Base-by-base conservation (phyloP, 345 rosid genomes). In the Dovyalis caffra region DNA sequence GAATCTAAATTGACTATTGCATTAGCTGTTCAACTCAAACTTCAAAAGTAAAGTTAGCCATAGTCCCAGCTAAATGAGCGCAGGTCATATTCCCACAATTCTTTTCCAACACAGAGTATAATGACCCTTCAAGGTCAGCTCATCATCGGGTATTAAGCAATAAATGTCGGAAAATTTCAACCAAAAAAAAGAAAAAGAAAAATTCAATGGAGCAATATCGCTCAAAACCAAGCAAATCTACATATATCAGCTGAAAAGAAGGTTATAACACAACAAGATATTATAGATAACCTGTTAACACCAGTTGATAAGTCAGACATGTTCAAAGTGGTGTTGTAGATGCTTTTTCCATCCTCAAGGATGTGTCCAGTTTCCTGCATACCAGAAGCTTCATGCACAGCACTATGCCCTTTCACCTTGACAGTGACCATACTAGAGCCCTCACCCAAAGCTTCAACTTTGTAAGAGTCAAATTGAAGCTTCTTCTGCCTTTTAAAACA, bases 251-350 rank as follows among this genome's bases (percentile, higher is more conserved):
- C 47, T 56, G 14, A 11, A 72, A 66, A 37, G 12, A 18, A 72
- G 61, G 63, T 37, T 67, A 66, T 40, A 78, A 26, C 40, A 40
- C 62, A 74, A 72, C 38, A 64, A 26, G 23, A 73, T 56, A 64
- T 57, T 23, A 68, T 62, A 74, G 72, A 65, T 77, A 26, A 90
- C 97, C 92, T 95, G 86, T 95, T 95, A 67, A 88, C 83, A 76
- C 98, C 97, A 4, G 98, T 93, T 75, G 98, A 91, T 66, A 93
- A 84, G 85, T 93, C 98, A 49, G 98, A 93, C 97, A 91, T 86
- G 87, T 90, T 95, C 83, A 95, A 79, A 69, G 97, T 93, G 4
- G 95, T 95, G 85, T 93, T 93, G 73, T 91, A 95, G 88, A 95
- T 88, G 76, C 93, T 87, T 77, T 85, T 88, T 51, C 92, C 90